phyloP scores from a whole-genome alignment of 2,329 filamentous ascomycete genomes.

The Pseudonectria buxi region DNA sequence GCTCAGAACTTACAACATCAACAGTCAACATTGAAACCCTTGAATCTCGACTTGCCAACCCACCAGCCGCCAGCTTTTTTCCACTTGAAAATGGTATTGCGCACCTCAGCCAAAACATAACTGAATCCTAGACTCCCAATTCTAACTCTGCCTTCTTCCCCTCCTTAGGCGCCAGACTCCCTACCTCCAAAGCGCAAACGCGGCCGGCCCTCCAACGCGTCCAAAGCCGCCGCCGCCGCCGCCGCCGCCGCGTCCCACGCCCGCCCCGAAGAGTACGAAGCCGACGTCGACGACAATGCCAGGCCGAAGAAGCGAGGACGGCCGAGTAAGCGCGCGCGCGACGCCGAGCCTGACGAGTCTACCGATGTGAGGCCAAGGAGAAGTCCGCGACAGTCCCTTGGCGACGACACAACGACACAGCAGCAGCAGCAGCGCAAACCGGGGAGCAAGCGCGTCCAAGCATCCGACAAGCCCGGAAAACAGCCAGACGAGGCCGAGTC shows the following conservation, averaged over 20 bases:
- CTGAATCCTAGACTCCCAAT: too few species aligned
- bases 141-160: too few species aligned
- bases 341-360: too few species aligned
- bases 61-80: too few species aligned
- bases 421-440: slow-evolving; percentile 6
- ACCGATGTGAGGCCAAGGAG: too few species aligned
- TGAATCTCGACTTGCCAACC: too few species aligned
- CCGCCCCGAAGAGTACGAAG: slow-evolving; percentile 16
- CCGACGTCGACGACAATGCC: slow-evolving; percentile 19
- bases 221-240: slow-evolving; percentile 18
- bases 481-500: slow-evolving; percentile 10
- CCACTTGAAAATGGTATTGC: too few species aligned
- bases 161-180: slow-evolving; percentile 19
- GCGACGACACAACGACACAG: slow-evolving; percentile 10
- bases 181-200: slow-evolving; percentile 36
- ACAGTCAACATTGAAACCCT: too few species aligned
- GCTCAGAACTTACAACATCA: too few species aligned
- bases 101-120: too few species aligned
- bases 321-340: slow-evolving; percentile 4
- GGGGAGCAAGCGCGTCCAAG: slow-evolving; percentile 4
- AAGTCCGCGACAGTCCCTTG: too few species aligned
- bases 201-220: slow-evolving; percentile 36
- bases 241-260: slow-evolving; percentile 15
- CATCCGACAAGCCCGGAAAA: slow-evolving; percentile 3
- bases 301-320: slow-evolving; percentile 16